Conservation (phyloP, 2,329 filamentous ascomycete genomes). For the Neofusicoccum kwambonambiense region DNA sequence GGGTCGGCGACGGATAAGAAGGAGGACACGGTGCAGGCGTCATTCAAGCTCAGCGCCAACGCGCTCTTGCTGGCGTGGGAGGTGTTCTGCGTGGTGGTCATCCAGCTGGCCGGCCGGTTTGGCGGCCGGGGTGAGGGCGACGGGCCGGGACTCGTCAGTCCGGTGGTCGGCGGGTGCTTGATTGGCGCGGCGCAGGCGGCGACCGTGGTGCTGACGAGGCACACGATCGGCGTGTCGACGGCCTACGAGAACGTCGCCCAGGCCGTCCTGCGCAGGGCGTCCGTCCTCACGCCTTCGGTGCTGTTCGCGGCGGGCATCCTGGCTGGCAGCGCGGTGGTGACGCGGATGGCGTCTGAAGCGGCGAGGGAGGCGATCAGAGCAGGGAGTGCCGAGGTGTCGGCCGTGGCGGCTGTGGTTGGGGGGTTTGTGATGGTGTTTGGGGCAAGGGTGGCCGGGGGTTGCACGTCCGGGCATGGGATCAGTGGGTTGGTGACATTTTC, state of each 20-base stretch:
- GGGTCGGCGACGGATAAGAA: not conserved
- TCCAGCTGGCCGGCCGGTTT: conserved; percentile 40
- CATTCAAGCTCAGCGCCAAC: conserved; percentile 41
- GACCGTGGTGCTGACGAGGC: conserved; percentile 53
- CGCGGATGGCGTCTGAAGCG: conserved; percentile 15
- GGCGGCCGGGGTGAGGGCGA: not conserved
- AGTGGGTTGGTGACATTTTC: conserved; percentile 65
- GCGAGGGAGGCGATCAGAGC: not conserved
- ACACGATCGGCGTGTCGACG: conserved; percentile 60
- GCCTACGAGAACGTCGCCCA: conserved; percentile 62
- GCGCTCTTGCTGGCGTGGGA: conserved; percentile 47
- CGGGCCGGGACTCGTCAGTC: conserved; percentile 40
- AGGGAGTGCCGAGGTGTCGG: not conserved
- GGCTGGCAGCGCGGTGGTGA: conserved; percentile 46
- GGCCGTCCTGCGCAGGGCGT: conserved; percentile 32
- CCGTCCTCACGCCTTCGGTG: conserved; percentile 40
- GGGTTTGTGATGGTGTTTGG: conserved; percentile 61
- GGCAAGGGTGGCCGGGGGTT: conserved; percentile 62
- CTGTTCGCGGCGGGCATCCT: conserved; percentile 55
- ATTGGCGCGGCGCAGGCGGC: conserved; percentile 60
- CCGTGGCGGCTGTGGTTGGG: conserved; percentile 48
- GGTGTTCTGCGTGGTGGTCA: conserved; percentile 39
- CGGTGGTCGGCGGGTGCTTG: conserved; percentile 56
- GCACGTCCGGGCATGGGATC: conserved; percentile 68
- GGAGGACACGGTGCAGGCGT: conserved; percentile 25